Conservation (phyloP, 2,329 filamentous ascomycete genomes). For the Emergomyces africanus region DNA sequence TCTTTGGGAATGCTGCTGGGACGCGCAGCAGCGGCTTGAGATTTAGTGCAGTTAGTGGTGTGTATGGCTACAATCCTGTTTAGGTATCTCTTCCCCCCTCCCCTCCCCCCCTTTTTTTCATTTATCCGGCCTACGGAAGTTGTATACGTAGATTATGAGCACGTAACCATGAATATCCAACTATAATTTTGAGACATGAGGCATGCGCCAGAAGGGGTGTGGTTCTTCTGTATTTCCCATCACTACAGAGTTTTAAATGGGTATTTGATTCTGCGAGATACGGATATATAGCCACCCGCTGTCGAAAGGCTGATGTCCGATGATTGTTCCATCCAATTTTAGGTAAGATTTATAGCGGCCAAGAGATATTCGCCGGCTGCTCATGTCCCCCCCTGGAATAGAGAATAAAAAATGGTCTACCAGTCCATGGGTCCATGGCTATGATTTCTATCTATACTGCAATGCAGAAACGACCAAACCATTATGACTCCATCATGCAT, state of each 20-base stretch:
- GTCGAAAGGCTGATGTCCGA: neutral
- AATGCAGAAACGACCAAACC: neutral
- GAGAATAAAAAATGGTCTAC: neutral
- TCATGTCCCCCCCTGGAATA: neutral
- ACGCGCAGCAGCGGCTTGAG: neutral
- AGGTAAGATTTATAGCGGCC: neutral
- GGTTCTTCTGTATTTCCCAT: neutral
- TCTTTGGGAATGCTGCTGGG: neutral
- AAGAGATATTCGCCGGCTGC: neutral
- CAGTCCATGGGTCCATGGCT: neutral
- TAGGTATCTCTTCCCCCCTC: neutral
- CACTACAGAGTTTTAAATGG: neutral
- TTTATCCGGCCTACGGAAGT: neutral
- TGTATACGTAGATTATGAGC: neutral
- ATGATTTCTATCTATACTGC: neutral
- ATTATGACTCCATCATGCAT: neutral
- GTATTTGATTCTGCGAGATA: neutral
- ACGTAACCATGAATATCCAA: neutral
- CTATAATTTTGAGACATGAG: neutral
- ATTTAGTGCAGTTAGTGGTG: neutral
- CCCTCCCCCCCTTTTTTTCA: too few relatives aligned
- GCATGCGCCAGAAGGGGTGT: neutral
- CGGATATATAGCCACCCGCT: neutral
- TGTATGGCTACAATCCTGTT: neutral
- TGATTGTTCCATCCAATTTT: neutral